These are phyloP conservation scores for Solanum etuberosum DNA, from an alignment of 257 asterid species.

Conservation along the genomic window DNA sequence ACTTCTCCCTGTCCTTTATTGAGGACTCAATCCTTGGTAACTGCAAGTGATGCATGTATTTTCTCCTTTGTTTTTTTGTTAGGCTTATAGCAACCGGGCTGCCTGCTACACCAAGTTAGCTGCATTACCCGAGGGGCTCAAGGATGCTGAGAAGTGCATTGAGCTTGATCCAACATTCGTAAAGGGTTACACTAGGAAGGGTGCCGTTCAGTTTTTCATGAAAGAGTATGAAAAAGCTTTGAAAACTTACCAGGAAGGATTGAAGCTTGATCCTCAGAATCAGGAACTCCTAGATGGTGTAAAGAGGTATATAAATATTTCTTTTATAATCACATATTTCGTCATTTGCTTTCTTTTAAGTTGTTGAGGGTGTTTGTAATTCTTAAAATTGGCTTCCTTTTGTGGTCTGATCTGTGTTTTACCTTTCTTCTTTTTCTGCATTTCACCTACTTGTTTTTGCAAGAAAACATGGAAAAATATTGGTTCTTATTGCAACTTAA, in stretches of 20 bases:
- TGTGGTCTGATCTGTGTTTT: neutral
- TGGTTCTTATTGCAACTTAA: neutral
- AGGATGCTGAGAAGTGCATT: conserved; percentile 73
- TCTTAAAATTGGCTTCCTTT: neutral
- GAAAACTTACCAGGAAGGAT: conserved; percentile 71
- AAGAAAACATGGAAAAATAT: neutral
- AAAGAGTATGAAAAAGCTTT: conserved; percentile 64
- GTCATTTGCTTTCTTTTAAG: conserved; percentile 6
- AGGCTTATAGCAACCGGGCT: conserved; percentile 78
- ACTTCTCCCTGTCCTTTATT: neutral
- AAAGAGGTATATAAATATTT: conserved; percentile 37
- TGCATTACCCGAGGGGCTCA: conserved; percentile 74
- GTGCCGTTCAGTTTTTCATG: conserved; percentile 66
- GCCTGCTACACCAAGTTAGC: conserved; percentile 70
- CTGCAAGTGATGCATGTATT: neutral
- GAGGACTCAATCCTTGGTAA: neutral
- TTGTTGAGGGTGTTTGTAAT: neutral
- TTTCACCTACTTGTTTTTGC: neutral
- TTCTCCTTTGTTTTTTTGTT: neutral
- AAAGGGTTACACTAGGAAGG: conserved; percentile 66
- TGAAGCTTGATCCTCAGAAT: conserved; percentile 73
- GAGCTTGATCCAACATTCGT: conserved; percentile 61
- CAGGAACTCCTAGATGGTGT: conserved; percentile 78
- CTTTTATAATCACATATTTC: neutral
- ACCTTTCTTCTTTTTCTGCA: neutral